Evolutionary conservation across 2,329 filamentous ascomycete genomes (phyloP), one percentile per base, ranked within the genome.

Genomic region (Stemphylium beticola): DNA sequence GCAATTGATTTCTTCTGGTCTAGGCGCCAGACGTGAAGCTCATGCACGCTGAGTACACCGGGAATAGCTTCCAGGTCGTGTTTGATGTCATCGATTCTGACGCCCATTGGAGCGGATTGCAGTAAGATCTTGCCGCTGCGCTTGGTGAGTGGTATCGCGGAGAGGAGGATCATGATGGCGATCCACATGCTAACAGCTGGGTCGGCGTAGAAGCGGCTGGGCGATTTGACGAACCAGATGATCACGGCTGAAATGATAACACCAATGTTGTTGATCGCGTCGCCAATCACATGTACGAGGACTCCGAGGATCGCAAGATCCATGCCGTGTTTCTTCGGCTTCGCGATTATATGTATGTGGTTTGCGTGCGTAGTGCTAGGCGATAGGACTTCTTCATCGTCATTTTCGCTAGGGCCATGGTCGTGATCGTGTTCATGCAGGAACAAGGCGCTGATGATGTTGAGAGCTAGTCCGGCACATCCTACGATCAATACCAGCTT

Each of bases 191-290:
- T 85, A 31, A 87, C 82, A 3, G 81, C 87, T 0, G 90, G 89
- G 67, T 93, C 90, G 4, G 87, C 88, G 62, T 92, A 92, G 76
- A 83, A 90, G 31, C 87, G 80, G 3, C 73, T 78, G 1, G 83
- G 77, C 26, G 82, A 85, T 26, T 81, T 69, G 0, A 82, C 78
- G 52, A 86, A 78, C 89, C 88, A 91, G 69, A 92, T 88, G 29
- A 91, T 79, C 2, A 87, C 66, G 0, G 87, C 88, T 0, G 88
- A 83, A 32, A 87, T 77, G 43, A 92, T 91, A 55, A 93, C 89
- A 9, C 88, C 89, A 10, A 92, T 72, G 63, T 93, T 93, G 76
- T 92, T 92, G 58, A 89, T 79, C 4, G 88, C 87, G 65, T 93
- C 90, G 29, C 88, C 87, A 2, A 90, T 66, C 22, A 92, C 83